Evolutionary conservation across 2,329 filamentous ascomycete genomes (phyloP), one percentile per base, ranked within the genome.

Genomic region (Graphium sp.): DNA sequence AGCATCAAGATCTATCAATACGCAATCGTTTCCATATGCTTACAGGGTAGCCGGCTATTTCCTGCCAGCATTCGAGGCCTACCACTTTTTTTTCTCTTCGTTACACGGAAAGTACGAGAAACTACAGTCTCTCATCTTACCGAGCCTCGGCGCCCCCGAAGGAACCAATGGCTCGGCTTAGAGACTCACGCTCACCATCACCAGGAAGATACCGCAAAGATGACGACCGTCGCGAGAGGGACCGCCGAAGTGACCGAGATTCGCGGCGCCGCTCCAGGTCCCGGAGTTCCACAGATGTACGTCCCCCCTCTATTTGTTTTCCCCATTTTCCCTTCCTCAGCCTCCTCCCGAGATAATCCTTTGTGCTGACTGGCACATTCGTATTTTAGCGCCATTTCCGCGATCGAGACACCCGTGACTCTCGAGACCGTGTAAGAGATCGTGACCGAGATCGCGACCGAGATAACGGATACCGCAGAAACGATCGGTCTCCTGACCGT

Each of bases 131-230:
- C n/a, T n/a, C n/a, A n/a, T n/a, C n/a, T n/a, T n/a, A n/a, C n/a
- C n/a, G n/a, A n/a, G n/a, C n/a, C n/a, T n/a, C n/a, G n/a, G n/a
- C n/a, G 11, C 18, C n/a, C 10, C 23, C 15, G 15, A 24, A 24
- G 19, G 14, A 5, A 31, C 14, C 39, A 39, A 72, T 72, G 66
- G 65, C 64, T 68, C 66, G 66, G 56, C 66, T 59, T 56, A 69
- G 61, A 65, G 65, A 68, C 61, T 68, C 66, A 58, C 66, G 80
- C 79, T 87, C 80, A 85, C 81, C 80, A 80, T 58, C 77, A 71
- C 58, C 69, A 37, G 36, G 36, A 37, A 37, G 36, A 36, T 32
- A 56, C 46, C 66, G 64, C 43, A 66, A 72, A 53, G 62, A 66
- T 54, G 64, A 66, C 50, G 59, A 56, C 41, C 70, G 71, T 50